Base-by-base conservation (phyloP, 2,329 filamentous ascomycete genomes). In the Boeremia exigua region DNA sequence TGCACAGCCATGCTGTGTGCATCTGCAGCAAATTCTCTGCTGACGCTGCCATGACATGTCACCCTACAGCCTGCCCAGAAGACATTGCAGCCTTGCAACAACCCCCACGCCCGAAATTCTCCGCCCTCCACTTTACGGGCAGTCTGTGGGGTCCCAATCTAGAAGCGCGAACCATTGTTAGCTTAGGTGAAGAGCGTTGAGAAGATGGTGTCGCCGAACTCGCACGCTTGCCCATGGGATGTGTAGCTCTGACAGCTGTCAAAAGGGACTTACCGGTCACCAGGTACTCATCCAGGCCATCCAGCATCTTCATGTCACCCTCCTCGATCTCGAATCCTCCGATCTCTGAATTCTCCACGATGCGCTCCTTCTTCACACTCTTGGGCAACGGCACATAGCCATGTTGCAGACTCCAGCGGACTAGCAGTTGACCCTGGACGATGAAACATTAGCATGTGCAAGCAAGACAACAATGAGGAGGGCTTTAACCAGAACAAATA, bases 391-490 rank as follows among this genome's bases (percentile, higher is more conserved):
- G 86, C 39, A 92, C 84, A 65, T 87, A 88, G 32, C 85, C 86
- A 69, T 92, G 84, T 73, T 95, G 90, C 60, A 94, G 75, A 50
- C 86, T 88, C 91, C 91, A 95, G 51, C 89, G 84, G 42, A 96
- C 82, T 71, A 95, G 78, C 32, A 96, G 77, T 74, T 95, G 91
- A 15, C 53, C 53, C 53, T 56, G 17, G 14, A 39, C 37, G 9
- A 37, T 8, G 17, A 29, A 19, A 19, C 4, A 19, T 56, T 19
- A 56, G 53, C 37, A 43, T 6, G n/a, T 9, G 38, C 11, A 17
- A 15, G 34, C 9, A 10, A 37, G n/a, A 39, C 33, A 12, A 27
- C 40, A 30, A 10, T n/a, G 17, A 8, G 33, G 8, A 27, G 37
- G 10, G 6, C 9, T 17, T 42, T 12, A 7, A 37, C n/a, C 2